Evolutionary conservation across 768 basidiomycete species (phyloP).

Genomic region (Chalciporus chontae): DNA sequence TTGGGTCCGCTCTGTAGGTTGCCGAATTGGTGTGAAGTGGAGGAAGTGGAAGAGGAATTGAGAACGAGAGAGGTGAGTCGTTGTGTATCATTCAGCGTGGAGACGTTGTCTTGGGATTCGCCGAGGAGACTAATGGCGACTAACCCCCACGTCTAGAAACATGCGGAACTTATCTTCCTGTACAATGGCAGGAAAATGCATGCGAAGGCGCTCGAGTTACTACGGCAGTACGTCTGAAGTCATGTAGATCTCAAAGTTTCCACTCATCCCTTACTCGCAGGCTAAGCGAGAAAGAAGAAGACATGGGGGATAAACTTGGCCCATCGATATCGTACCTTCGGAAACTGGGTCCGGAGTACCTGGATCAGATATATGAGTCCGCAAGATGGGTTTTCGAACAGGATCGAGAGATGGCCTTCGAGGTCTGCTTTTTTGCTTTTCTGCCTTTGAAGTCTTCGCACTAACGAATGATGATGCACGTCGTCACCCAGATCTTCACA

Average conservation of each 20-base stretch:
- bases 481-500: slow-evolving; percentile 72
- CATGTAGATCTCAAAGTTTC: background rate
- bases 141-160: slow-evolving; percentile 58
- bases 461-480: background rate
- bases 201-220: slow-evolving; percentile 73
- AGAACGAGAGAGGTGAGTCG: slow-evolving; percentile 65
- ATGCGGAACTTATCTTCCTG: slow-evolving; percentile 81
- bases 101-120: background rate
- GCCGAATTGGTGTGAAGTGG: slow-evolving; percentile 97
- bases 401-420: slow-evolving; percentile 69
- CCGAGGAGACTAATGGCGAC: background rate
- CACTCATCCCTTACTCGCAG: slow-evolving; percentile 37
- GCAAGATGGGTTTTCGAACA: slow-evolving; percentile 84
- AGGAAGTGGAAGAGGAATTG: slow-evolving; percentile 86
- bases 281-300: slow-evolving; percentile 72
- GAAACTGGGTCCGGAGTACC: slow-evolving; percentile 79
- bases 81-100: background rate
- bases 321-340: slow-evolving; percentile 90
- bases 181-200: slow-evolving; percentile 98
- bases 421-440: slow-evolving; percentile 41
- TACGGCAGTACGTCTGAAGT: slow-evolving; percentile 65
- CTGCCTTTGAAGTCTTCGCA: background rate
- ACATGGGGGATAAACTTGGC: slow-evolving; percentile 71
- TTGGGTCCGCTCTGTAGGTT: slow-evolving; percentile 85
- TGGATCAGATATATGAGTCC: slow-evolving; percentile 77